Evolutionary conservation across 2,329 filamentous ascomycete species (phyloP).

Genomic region (Fusarium zealandicum): DNA sequence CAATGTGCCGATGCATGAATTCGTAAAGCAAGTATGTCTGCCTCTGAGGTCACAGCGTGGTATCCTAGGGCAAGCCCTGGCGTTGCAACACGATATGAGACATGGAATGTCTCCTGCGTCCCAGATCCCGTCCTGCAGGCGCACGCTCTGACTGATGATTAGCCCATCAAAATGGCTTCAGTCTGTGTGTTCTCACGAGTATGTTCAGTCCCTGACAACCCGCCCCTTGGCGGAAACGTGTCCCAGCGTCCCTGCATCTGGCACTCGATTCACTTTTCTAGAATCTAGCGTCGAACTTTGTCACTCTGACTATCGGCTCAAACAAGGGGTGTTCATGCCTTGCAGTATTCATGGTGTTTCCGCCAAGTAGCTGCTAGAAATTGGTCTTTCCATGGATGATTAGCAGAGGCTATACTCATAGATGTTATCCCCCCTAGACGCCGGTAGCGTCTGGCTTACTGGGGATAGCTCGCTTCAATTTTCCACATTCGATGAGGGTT

Average conservation of each 20-base stretch:
- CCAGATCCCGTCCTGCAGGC: constrained; percentile 29
- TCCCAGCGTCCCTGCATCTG: constrained; percentile 34
- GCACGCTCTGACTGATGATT: constrained; percentile 23
- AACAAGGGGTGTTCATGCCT: no score
- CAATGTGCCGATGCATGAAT: not conserved
- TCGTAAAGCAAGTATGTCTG: not conserved
- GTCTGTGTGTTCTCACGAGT: constrained; percentile 21
- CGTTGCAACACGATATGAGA: constrained; percentile 27
- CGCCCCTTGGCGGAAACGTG: constrained; percentile 1
- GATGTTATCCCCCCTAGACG: no score
- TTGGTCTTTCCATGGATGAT: no score
- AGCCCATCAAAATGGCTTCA: constrained; percentile 8
- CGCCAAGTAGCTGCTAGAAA: no score
- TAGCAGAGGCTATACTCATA: no score
- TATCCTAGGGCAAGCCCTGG: not conserved
- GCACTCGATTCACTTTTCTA: constrained; percentile 8
- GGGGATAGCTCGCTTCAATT: no score
- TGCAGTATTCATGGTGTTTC: no score
- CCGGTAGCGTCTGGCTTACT: no score
- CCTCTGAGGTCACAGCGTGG: not conserved
- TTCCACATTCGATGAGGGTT: no score
- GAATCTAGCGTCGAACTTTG: constrained; percentile 2
- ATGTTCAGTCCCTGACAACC: constrained; percentile 16
- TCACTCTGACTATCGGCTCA: not conserved
- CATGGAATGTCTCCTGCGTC: constrained; percentile 31